Base-by-base conservation (phyloP, 108 stramenopile genomes). In the Bacterosira constricta region DNA sequence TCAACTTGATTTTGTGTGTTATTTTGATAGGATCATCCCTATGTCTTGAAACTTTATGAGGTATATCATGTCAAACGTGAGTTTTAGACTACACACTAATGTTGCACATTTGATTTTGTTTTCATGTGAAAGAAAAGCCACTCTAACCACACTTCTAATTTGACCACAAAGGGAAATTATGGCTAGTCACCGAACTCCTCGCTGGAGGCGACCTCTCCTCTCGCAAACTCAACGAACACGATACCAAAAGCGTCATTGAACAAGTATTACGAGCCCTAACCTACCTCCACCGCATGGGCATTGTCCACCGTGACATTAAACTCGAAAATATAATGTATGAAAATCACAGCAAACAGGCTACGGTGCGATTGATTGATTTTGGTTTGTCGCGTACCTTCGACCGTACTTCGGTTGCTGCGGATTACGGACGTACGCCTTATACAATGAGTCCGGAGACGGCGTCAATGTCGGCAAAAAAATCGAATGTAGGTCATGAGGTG, bases 291-390 rank as follows among this genome's bases (percentile, higher is more conserved):
- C 56, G 71, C 25, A 69, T 81, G 44, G 83, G 85, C 3, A 73
- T 94, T 15, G 63, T 71, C 4, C 93, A 94, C 56, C 80, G 93
- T 27, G 93, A 94, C 52, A 58, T 94, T 29, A 94, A 94, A 65
- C 86, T 91, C 1, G 93, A 94, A 58, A 94, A 94, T 35, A 59
- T 83, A 4, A 23, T 83, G 34, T 83, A 79, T 39, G 84, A 82
- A 56, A 73, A 65, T 50, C 20, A 49, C 41, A 31, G 41, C 55
- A 62, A 73, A 17, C 47, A 83, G 34, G 51, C 78, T 7, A 57
- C 67, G 1, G 75, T 89, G 12, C 86, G 89, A 17, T 65, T 94
- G 13, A 82, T 90, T 45, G 93, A 94, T 69, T 90, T 94, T 81
- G 93, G 93, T 13, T 39, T 83, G 23, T 79, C 78, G 20, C 58